phyloP scores from a whole-genome alignment of 805 yeast genomes.

The Ogataea trehalophila region DNA sequence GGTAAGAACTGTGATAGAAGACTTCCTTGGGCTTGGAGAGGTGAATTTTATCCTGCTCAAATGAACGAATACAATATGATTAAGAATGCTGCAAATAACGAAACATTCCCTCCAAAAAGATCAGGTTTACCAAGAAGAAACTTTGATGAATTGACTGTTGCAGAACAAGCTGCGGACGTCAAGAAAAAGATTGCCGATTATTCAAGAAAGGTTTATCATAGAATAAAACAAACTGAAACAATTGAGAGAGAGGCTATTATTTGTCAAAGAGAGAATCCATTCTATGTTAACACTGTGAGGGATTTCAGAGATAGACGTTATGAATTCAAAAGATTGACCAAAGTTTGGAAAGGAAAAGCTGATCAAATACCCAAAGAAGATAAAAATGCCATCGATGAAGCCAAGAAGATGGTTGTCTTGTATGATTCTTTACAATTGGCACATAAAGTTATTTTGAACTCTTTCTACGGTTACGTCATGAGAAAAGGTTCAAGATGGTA shows the following conservation, averaged over 20 bases:
- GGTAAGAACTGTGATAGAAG: slow-evolving; percentile 91
- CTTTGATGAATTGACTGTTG: slow-evolving; percentile 70
- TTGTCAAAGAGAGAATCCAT: slow-evolving; percentile 97
- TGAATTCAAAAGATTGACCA: slow-evolving; percentile 89
- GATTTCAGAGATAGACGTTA: slow-evolving; percentile 94
- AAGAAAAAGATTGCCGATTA: slow-evolving; percentile 79
- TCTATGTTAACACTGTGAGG: slow-evolving; percentile 91
- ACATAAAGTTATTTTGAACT: slow-evolving; percentile 92
- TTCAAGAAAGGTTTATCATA: slow-evolving; percentile 79
- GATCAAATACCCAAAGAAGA: slow-evolving; percentile 50
- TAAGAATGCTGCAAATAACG: slow-evolving; percentile 74
- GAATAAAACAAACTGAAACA: slow-evolving; percentile 75
- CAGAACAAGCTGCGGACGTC: slow-evolving; percentile 72
- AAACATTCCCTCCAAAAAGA: slow-evolving; percentile 61
- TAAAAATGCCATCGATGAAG: slow-evolving; percentile 71
- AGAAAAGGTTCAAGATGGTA: slow-evolving; percentile 99
- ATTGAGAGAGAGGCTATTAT: slow-evolving; percentile 88
- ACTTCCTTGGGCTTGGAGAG: slow-evolving; percentile 97
- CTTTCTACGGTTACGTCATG: slow-evolving; percentile 98
- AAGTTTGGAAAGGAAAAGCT: slow-evolving; percentile 86
- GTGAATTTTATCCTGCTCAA: slow-evolving; percentile 88
- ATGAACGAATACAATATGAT: slow-evolving; percentile 89
- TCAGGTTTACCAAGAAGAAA: slow-evolving; percentile 54
- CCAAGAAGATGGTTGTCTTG: slow-evolving; percentile 86
- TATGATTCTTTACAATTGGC: slow-evolving; percentile 96